Conservation (phyloP, 2,329 filamentous ascomycete genomes). For the Alternaria arborescens region DNA sequence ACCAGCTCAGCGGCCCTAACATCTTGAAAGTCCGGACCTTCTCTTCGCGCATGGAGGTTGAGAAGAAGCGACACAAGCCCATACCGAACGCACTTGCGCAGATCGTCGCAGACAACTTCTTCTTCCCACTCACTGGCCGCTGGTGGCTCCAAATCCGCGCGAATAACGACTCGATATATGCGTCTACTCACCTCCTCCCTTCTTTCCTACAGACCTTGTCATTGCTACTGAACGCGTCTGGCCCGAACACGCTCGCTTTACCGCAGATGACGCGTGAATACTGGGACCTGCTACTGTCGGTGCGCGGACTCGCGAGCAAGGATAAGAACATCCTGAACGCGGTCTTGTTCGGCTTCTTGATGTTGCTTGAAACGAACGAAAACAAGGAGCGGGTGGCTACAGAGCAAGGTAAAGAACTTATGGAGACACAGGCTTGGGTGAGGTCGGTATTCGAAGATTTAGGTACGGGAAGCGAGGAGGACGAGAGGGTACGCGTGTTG, state of each 20-base stretch:
- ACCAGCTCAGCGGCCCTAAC: slow-evolving; percentile 79
- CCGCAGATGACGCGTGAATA: slow-evolving; percentile 84
- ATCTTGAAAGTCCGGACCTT: slow-evolving; percentile 90
- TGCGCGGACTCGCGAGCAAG: slow-evolving; percentile 62
- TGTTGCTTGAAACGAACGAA: slow-evolving; percentile 82
- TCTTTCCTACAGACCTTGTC: slow-evolving; percentile 87
- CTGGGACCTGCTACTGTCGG: slow-evolving; percentile 79
- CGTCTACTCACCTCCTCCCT: slow-evolving; percentile 77
- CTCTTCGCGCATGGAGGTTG: slow-evolving; percentile 75
- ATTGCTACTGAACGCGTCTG: slow-evolving; percentile 82
- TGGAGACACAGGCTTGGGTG: slow-evolving; percentile 91
- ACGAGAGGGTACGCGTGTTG: slow-evolving; percentile 80
- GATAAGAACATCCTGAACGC: slow-evolving; percentile 76
- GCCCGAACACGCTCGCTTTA: slow-evolving; percentile 78
- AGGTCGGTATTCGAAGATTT: slow-evolving; percentile 72
- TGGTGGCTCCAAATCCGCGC: slow-evolving; percentile 73
- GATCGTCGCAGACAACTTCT: slow-evolving; percentile 78
- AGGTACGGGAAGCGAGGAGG: slow-evolving; percentile 64
- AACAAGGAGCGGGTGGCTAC: slow-evolving; percentile 76
- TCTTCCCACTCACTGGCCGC: slow-evolving; percentile 83
- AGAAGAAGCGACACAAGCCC: slow-evolving; percentile 66
- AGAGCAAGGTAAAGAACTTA: slow-evolving; percentile 75
- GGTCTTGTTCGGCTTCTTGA: slow-evolving; percentile 79
- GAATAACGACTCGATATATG: slow-evolving; percentile 65
- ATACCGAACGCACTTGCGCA: slow-evolving; percentile 81